Evolutionary conservation across 306 rosid genomes (phyloP), one percentile per base, ranked within the genome.

Genomic region (Vicia villosa): DNA sequence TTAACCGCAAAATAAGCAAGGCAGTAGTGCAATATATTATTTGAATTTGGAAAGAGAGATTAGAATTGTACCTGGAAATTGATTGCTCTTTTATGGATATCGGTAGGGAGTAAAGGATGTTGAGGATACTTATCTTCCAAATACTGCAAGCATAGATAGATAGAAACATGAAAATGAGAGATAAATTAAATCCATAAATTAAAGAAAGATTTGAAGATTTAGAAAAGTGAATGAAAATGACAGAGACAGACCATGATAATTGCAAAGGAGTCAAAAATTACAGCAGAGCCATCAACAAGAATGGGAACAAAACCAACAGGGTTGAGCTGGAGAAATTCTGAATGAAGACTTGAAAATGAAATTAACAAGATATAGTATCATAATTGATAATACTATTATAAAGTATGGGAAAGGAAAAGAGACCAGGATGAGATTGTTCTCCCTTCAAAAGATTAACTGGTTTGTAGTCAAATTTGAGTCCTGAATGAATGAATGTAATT

Each of bases 101-200:
- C 91, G 50, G 5, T 20, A 71, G 97, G 98, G 47, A 93, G 81
- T 47, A 93, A 69, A 6, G 94, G 91, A 80, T 75, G 80, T 38
- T 82, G 86, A 20, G 97, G 88, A 81, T 82, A 93, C 84, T 93
- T 93, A 28, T 85, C 91, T 30, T 93, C 98, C 81, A 93, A 77
- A 82, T 88, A 88, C 98, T 90, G 81, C 19, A 20, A 9, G 3
- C 32, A 9, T 14, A n/a, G 14, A 16, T 36, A 37, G 3, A 43
- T 50, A 3, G 10, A 49, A 38, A 30, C 22, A 50, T 8, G 26
- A 80, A 16, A 51, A 65, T 7, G 19, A 59, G 1, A 24, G 20
- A 36, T 11, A 2, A 4, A 5, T 14, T 14, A 43, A 13, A 7
- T 32, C 7, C 37, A 36, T 11, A 1, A 4, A 5, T n/a, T 5